Base-by-base conservation (phyloP, 495 filamentous ascomycete genomes). In the Daldinia caldariorum region DNA sequence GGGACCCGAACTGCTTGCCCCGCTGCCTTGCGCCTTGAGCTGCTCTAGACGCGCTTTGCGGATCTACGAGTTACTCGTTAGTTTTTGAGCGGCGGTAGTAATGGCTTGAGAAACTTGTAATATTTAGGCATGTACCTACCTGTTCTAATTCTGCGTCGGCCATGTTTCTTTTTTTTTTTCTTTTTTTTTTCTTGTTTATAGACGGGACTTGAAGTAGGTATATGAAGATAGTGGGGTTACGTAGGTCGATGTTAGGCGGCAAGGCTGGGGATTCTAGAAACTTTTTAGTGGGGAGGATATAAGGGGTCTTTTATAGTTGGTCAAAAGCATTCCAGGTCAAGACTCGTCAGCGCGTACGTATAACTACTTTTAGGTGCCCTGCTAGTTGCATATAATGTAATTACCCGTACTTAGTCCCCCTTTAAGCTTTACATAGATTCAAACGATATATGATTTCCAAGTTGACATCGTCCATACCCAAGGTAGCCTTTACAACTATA, bases 41-140 rank as follows among this genome's bases (percentile, higher is more conserved):
- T 97, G 94, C 75, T 93, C 92, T 38, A 97, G 88, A 63, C 94
- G 92, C 68, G 94, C 94, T 78, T 90, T 89, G 73, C 94, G 84
- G 78, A 97, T 97, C 92, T 97, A 38, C 6, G 4, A 34, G 43
- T 38, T 43, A 38, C 8, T 22, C 9, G 41, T 72, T 51, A 70
- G 59, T 45, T 9, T 9, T 51, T 20, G 32, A 61, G n/a, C 41
- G 32, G 37, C 37, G 31, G 22, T 10, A 5, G 14, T 4, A 20
- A 22, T 54, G 14, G 10, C 7, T n/a, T 31, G n/a, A 16, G 4
- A n/a, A 6, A 5, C 9, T 22, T 12, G 37, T 31, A 13, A 26
- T 39, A 51, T n/a, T n/a, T n/a, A n/a, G n/a, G n/a, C n/a, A n/a
- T n/a, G n/a, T 34, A 63, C 81, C 64, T 61, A 92, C 92, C 83